Evolutionary conservation across 129 eudicot species (phyloP).

Genomic region (Saposhnikovia divaricata): DNA sequence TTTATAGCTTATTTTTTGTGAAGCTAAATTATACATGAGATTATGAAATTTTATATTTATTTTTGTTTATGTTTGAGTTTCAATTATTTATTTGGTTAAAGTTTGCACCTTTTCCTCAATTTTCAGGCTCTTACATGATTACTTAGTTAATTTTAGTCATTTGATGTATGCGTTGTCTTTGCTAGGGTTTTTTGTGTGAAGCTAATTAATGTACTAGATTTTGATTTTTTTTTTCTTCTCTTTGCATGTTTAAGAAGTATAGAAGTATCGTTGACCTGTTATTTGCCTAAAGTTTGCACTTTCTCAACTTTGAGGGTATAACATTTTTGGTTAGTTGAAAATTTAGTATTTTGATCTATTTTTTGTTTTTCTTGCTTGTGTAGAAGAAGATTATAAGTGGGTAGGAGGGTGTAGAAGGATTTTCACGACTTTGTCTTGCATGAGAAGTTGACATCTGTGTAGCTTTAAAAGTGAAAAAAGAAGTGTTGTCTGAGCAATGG

Average conservation of each 20-base stretch:
- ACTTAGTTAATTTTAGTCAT: background rate
- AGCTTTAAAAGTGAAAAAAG: background rate
- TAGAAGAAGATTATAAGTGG: background rate
- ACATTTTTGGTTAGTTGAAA: background rate
- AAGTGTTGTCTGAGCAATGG: constrained; percentile 38
- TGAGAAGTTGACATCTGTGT: background rate
- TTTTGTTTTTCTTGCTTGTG: background rate
- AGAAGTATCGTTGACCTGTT: background rate
- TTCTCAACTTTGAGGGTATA: background rate
- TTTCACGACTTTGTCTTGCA: background rate
- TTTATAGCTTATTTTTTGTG: background rate
- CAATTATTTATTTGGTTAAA: background rate
- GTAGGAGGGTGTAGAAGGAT: background rate
- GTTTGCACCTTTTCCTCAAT: background rate
- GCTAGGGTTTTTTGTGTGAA: background rate
- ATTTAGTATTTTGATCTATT: background rate
- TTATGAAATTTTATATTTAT: background rate
- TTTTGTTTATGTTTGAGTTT: background rate
- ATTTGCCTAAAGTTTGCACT: background rate
- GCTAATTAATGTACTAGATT: background rate
- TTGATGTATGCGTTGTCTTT: background rate
- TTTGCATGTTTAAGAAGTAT: constrained; percentile 13
- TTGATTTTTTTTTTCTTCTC: no score
- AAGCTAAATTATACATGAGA: background rate
- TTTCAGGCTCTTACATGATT: background rate